Evolutionary conservation across 2,329 filamentous ascomycete genomes (phyloP).

Genomic region (Chalaropsis ovoidea): DNA sequence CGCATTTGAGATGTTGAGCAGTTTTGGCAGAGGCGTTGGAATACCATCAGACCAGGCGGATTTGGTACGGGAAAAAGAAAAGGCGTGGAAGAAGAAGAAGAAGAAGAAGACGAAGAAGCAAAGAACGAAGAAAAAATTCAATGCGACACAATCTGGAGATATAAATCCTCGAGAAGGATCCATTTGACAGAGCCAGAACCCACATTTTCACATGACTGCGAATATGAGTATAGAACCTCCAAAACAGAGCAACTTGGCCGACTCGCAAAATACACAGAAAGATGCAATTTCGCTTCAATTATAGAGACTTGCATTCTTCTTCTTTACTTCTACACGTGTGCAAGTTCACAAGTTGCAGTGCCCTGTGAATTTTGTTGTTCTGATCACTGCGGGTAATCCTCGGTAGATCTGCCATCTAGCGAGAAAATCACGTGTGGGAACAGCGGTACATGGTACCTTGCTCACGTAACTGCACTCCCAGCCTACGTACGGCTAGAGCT

Average conservation of each 20-base stretch:
- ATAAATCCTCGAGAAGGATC: constrained; percentile 4
- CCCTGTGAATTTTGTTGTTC: neutral
- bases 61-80: neutral
- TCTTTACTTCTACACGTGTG: neutral
- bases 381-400: neutral
- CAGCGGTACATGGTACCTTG: neutral
- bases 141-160: neutral
- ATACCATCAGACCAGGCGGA: neutral
- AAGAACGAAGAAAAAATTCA: constrained; percentile 7
- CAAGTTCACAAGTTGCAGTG: neutral
- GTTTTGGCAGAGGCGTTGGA: neutral
- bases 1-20: neutral
- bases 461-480: neutral
- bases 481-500: constrained; percentile 19
- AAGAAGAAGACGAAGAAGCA: neutral
- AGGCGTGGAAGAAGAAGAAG: neutral
- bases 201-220: constrained; percentile 25
- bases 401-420: neutral
- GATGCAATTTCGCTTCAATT: neutral
- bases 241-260: constrained; percentile 21
- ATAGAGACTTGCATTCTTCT: neutral
- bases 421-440: constrained; percentile 15
- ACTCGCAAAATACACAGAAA: neutral
- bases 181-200: constrained; percentile 3
- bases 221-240: constrained; percentile 25